Conservation (phyloP, 179 eudicot genomes). For the Drosera spatulata region DNA sequence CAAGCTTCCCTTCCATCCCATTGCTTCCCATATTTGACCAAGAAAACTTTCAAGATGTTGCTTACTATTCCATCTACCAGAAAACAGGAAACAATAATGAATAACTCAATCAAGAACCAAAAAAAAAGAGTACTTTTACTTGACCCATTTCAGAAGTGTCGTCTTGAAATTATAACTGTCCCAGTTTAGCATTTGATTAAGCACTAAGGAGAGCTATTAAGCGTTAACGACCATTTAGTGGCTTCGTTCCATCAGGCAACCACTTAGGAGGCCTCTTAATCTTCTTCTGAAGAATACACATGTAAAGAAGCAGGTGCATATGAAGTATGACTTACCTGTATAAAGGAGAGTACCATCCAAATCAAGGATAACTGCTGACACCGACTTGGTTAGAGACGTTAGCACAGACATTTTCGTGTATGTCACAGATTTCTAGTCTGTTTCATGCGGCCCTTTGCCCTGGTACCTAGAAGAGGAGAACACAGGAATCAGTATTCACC, state of each 20-base stretch:
- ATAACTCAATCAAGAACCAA: background rate
- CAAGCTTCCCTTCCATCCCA: constrained; percentile 76
- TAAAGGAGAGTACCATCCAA: constrained; percentile 90
- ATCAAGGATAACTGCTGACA: constrained; percentile 68
- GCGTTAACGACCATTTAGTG: too few relatives aligned
- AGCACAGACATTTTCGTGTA: constrained; percentile 23
- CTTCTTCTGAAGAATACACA: too few relatives aligned
- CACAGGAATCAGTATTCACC: too few relatives aligned
- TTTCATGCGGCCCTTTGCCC: too few relatives aligned
- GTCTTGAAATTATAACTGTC: too few relatives aligned
- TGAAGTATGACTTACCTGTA: constrained; percentile 39
- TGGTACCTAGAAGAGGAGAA: too few relatives aligned
- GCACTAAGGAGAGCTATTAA: too few relatives aligned
- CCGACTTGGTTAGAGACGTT: constrained; percentile 35
- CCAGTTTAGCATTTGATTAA: too few relatives aligned
- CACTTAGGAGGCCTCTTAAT: too few relatives aligned
- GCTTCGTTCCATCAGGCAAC: too few relatives aligned
- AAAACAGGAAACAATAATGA: constrained; percentile 13
- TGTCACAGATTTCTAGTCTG: too few relatives aligned
- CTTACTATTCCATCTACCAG: constrained; percentile 68
- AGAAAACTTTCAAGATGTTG: constrained; percentile 43
- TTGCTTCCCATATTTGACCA: constrained; percentile 72
- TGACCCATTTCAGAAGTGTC: background rate
- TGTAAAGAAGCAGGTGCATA: too few relatives aligned
- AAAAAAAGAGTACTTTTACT: background rate